Evolutionary conservation across 495 filamentous ascomycete genomes (phyloP).

Genomic region (Aspergillus sparsus): DNA sequence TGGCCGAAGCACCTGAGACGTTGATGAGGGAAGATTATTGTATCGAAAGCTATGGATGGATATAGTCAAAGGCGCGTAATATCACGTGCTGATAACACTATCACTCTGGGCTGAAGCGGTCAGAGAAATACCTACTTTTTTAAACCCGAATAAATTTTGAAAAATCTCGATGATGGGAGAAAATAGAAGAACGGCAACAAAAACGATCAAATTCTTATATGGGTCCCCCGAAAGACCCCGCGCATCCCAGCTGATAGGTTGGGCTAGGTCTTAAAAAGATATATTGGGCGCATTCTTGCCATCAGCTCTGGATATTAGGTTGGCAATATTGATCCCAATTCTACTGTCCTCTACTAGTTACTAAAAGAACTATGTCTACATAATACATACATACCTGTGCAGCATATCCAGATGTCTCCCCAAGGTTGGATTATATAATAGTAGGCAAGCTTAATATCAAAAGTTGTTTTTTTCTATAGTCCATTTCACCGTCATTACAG

Average conservation of each 20-base stretch:
- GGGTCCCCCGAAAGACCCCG: no score
- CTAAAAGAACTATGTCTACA: no score
- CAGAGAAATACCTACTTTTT: neutral
- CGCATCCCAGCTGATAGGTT: neutral
- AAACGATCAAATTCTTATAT: neutral
- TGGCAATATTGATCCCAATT: no score
- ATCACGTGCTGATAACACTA: slow-evolving; percentile 33
- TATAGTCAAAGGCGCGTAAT: slow-evolving; percentile 11
- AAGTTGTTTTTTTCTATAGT: no score
- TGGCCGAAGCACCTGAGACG: slow-evolving; percentile 24
- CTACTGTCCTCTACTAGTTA: no score
- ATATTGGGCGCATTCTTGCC: neutral
- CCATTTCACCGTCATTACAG: no score
- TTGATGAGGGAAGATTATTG: slow-evolving; percentile 17
- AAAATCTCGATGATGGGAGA: neutral
- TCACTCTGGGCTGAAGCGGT: slow-evolving; percentile 1
- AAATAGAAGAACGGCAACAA: neutral
- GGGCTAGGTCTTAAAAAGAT: neutral
- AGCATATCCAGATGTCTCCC: no score
- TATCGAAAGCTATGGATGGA: slow-evolving; percentile 6
- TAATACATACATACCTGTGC: no score
- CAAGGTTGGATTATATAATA: no score
- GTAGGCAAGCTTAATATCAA: no score
- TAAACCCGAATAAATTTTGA: neutral
- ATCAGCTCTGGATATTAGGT: neutral